A percentile compares a stretch with the other conserved stretches of the same genome.
Conservation (phyloP, 2,329 filamentous ascomycete genomes). For the Botryotinia globosa region DNA sequence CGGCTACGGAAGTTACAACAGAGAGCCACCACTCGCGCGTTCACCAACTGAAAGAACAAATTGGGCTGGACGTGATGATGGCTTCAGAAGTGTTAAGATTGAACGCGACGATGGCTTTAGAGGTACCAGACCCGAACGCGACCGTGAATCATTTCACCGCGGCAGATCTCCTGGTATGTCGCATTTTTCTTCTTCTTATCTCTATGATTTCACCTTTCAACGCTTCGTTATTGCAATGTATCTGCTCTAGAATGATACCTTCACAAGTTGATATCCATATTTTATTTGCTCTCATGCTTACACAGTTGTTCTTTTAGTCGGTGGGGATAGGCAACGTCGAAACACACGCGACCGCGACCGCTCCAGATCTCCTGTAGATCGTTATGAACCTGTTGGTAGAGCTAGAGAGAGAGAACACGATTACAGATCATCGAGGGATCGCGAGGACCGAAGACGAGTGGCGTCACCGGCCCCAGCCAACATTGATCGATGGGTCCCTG, state of each 20-base stretch:
- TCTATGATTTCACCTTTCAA: background rate
- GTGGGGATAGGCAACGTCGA: constrained; percentile 50
- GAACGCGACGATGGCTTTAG: constrained; percentile 30
- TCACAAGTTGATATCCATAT: constrained; percentile 24
- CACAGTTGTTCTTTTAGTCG: constrained; percentile 42
- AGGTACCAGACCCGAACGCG: constrained; percentile 41
- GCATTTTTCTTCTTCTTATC: background rate
- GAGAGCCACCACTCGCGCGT: constrained; percentile 36
- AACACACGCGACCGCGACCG: constrained; percentile 60
- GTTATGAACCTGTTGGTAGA: constrained; percentile 70
- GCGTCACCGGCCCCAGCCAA: constrained; percentile 60
- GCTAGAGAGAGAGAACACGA: constrained; percentile 56
- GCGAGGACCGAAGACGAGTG: constrained; percentile 60
- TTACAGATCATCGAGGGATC: constrained; percentile 50
- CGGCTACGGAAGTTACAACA: constrained; percentile 33
- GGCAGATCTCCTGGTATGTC: constrained; percentile 69
- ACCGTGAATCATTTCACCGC: constrained; percentile 61
- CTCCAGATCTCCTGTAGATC: constrained; percentile 67
- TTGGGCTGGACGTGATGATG: constrained; percentile 38
- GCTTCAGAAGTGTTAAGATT: constrained; percentile 22
- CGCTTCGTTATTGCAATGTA: background rate
- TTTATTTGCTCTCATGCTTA: constrained; percentile 26
- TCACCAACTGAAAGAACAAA: constrained; percentile 39
- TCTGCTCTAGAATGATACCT: background rate
- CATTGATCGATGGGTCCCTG: constrained; percentile 83